Base-by-base conservation (phyloP, 345 rosid genomes). In the Dipteronia sinensis region DNA sequence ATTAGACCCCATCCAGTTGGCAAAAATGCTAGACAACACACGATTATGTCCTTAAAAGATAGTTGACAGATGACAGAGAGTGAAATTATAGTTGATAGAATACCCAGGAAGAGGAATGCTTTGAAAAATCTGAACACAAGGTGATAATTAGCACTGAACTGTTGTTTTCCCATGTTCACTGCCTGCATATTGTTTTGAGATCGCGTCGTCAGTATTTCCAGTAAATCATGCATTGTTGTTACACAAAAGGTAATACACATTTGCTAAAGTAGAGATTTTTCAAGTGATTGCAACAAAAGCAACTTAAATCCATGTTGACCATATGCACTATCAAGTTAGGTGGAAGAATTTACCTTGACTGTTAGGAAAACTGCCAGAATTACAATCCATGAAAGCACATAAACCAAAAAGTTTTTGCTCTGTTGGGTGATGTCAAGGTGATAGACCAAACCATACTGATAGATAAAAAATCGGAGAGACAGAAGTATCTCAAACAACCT, bases 1-100 rank as follows among this genome's bases (percentile, higher is more conserved):
- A 93, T 85, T 73, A 95, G 84, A 75, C 99, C 98, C 99, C 99
- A 95, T 71, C 97, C 99, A 0, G 99, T 95, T 4, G 99, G 99
- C 81, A 93, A 72, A 81, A 95, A 95, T 2, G 98, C 99, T 65
- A 95, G 86, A 83, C 93, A 87, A 84, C 98, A 93, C 69, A 93
- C 91, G 0, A 92, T 66, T 72, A 95, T 77, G 77, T 95, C 99
- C 87, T 81, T 93, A 69, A 76, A 61, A 7, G 98, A 95, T 13
- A 95, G 83, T 73, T 95, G 80, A 47, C 98, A 95, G 70, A 90
- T 72, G 71, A 79, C 76, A 38, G 99, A 91, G 66, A 95, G 95
- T 3, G 92, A 86, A 5, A 85, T 80, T 47, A 93, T 94, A 55
- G 88, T 80, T 42, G 94, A 65, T 56, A 95, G 58, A 61, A 84